These are phyloP conservation scores for Senna tora DNA, from an alignment of 306 rosid species.

Conservation along the genomic window DNA sequence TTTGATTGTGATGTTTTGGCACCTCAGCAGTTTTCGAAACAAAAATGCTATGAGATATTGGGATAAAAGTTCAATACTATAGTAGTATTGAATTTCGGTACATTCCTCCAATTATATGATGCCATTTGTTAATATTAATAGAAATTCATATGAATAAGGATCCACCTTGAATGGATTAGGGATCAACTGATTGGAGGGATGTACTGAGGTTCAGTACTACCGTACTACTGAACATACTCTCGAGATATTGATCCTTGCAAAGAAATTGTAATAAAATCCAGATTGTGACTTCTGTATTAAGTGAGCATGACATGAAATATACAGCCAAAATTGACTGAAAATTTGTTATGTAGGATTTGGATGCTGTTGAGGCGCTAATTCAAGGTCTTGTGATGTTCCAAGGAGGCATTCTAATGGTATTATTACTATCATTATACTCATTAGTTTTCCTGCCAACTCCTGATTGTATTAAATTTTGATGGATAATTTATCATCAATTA, in stretches of 20 bases:
- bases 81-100: no score
- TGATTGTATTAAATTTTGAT: background rate
- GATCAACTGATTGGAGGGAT: no score
- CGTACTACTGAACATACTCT: no score
- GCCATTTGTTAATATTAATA: no score
- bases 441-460: conserved; percentile 3
- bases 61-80: no score
- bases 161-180: no score
- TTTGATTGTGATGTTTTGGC: conserved; percentile 19
- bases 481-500: conserved; percentile 5
- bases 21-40: conserved; percentile 8
- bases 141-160: no score
- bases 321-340: conserved; percentile 31
- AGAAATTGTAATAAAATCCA: conserved; percentile 10
- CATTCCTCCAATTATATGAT: no score
- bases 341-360: conserved; percentile 77
- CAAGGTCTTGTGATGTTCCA: conserved; percentile 98
- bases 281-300: conserved; percentile 9
- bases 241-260: conserved; percentile 1
- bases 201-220: no score
- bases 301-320: conserved; percentile 6
- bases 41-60: background rate
- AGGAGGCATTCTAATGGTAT: conserved; percentile 99
- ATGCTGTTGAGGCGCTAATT: conserved; percentile 99
- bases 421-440: no score